These are phyloP conservation scores for Balansia obtecta DNA, from an alignment of 2,329 filamentous ascomycete species.

Conservation along the genomic window DNA sequence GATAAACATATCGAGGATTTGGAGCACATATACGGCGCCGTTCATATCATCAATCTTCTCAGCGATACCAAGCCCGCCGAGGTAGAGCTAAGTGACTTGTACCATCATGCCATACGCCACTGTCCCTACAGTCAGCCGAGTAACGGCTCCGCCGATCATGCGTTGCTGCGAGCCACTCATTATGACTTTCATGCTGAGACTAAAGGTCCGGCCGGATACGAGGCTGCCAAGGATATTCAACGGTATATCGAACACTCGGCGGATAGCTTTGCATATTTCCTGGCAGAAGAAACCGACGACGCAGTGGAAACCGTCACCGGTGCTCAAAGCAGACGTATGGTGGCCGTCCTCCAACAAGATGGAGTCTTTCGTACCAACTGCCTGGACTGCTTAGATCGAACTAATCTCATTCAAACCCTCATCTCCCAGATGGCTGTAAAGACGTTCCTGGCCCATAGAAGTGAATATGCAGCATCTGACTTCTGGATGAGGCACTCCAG, in stretches of 20 bases:
- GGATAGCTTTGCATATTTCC: slow-evolving; percentile 83
- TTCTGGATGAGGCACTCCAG: slow-evolving; percentile 89
- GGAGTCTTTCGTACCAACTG: slow-evolving; percentile 96
- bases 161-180: slow-evolving; percentile 68
- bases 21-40: slow-evolving; percentile 73
- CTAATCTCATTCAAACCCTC: slow-evolving; percentile 90
- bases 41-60: slow-evolving; percentile 90
- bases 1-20: slow-evolving; percentile 89
- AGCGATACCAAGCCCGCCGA: slow-evolving; percentile 82
- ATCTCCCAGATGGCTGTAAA: slow-evolving; percentile 90
- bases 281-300: slow-evolving; percentile 61
- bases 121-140: slow-evolving; percentile 56
- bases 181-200: slow-evolving; percentile 97
- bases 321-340: slow-evolving; percentile 31
- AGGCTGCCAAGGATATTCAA: slow-evolving; percentile 76
- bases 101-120: slow-evolving; percentile 62
- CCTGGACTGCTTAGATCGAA: slow-evolving; percentile 88
- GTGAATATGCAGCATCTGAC: slow-evolving; percentile 57
- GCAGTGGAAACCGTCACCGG: slow-evolving; percentile 25
- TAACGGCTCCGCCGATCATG: slow-evolving; percentile 49
- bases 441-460: slow-evolving; percentile 63
- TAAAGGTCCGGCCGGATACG: slow-evolving; percentile 73
- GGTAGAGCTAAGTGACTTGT: slow-evolving; percentile 68
- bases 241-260: slow-evolving; percentile 67
- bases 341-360: slow-evolving; percentile 77